A percentile compares a stretch with the other conserved stretches of the same genome.
Evolutionary conservation across 1,139 yeast genomes (phyloP).

Genomic region (Yamadazyma membranifaciens): DNA sequence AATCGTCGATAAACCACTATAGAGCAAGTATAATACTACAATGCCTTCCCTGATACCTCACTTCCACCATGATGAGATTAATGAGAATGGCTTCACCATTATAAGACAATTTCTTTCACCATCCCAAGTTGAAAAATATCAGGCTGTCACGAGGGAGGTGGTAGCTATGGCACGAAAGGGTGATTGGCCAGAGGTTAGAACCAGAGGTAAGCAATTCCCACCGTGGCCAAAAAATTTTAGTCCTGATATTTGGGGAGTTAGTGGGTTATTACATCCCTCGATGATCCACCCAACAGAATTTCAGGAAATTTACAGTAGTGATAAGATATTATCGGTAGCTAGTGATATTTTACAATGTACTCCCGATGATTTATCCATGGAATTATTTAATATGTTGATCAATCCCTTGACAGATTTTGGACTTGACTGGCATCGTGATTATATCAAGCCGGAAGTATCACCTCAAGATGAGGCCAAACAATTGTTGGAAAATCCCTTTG

Average conservation of each 20-base stretch:
- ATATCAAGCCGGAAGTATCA: constrained; percentile 49
- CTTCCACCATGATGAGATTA: constrained; percentile 34
- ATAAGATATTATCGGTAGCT: constrained; percentile 41
- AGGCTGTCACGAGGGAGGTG: constrained; percentile 39
- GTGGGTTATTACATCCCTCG: constrained; percentile 52
- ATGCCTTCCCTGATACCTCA: constrained; percentile 16
- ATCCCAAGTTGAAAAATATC: constrained; percentile 40
- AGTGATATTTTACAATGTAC: constrained; percentile 46
- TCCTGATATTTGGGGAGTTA: constrained; percentile 59
- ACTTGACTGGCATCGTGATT: constrained; percentile 58
- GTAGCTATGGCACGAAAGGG: constrained; percentile 49
- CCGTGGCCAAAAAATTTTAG: constrained; percentile 57
- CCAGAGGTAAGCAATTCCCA: constrained; percentile 57
- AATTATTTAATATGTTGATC: constrained; percentile 54
- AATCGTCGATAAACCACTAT: too few relatives aligned
- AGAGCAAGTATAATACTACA: background rate
- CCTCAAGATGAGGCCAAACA: constrained; percentile 47
- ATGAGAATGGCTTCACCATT: constrained; percentile 44
- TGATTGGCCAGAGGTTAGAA: constrained; percentile 52
- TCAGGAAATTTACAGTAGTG: constrained; percentile 46
- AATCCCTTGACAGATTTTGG: constrained; percentile 57
- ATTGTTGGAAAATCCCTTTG: constrained; percentile 39
- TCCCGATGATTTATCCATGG: constrained; percentile 43
- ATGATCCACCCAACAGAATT: constrained; percentile 24
- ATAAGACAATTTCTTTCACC: constrained; percentile 40